Evolutionary conservation across 2,329 filamentous ascomycete genomes (phyloP).

Genomic region (Rasamsonia emersonii): DNA sequence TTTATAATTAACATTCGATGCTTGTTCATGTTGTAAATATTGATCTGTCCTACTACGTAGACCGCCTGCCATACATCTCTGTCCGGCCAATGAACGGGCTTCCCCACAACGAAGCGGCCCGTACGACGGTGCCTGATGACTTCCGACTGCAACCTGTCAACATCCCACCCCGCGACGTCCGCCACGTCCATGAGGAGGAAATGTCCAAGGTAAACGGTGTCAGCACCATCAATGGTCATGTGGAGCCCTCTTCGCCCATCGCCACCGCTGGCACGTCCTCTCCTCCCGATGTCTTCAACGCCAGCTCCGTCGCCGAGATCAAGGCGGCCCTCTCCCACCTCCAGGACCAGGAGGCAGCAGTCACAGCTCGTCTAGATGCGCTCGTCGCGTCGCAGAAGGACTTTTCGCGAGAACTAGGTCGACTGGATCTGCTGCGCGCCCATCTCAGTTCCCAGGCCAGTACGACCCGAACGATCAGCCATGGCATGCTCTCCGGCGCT

Average conservation of each 20-base stretch:
- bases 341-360: constrained; percentile 63
- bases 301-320: constrained; percentile 68
- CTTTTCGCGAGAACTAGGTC: constrained; percentile 74
- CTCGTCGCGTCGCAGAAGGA: constrained; percentile 78
- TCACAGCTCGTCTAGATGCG: constrained; percentile 65
- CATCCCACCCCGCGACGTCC: no score
- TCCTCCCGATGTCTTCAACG: constrained; percentile 51
- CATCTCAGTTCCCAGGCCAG: constrained; percentile 81
- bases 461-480: constrained; percentile 72
- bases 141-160: no score
- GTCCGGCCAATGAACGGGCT: no score
- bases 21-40: no score
- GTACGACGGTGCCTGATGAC: no score
- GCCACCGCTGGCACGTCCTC: no score
- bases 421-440: constrained; percentile 81
- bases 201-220: constrained; percentile 14
- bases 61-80: no score
- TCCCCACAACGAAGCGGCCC: no score
- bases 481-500: constrained; percentile 81
- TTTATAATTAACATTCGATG: no score
- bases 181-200: no score
- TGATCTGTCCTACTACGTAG: no score
- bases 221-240: constrained; percentile 19
- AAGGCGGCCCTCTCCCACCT: constrained; percentile 67
- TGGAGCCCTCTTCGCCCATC: constrained; percentile 1